A percentile compares a stretch with the other conserved stretches of the same genome.
These are phyloP conservation scores for Cladophialophora yegresii DNA, from an alignment of 2,329 filamentous ascomycete genomes.

Conservation along the genomic window DNA sequence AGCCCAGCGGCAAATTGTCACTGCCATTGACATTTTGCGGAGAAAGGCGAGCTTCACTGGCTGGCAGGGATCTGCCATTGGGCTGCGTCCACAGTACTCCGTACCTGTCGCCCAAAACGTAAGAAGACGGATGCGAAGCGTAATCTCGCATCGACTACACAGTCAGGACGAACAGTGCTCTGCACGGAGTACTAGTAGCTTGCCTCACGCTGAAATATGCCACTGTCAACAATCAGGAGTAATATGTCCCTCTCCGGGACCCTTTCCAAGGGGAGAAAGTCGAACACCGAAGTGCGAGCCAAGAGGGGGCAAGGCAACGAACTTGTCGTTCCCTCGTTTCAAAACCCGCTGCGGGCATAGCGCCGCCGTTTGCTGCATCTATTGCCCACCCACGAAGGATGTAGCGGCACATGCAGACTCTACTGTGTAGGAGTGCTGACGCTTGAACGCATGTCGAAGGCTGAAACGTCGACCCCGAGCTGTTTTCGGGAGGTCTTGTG, in stretches of 20 bases:
- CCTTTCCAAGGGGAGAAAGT: not conserved
- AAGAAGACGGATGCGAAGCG: no score
- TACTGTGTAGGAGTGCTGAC: not conserved
- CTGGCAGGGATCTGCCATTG: not conserved
- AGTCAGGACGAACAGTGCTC: no score
- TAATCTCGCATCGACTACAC: no score
- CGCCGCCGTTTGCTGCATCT: not conserved
- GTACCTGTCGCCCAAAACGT: no score
- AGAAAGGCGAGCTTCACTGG: not conserved
- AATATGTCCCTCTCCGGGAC: not conserved
- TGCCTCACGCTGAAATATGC: no score
- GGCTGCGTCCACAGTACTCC: no score
- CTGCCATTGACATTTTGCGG: not conserved
- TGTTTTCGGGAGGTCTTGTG: not conserved
- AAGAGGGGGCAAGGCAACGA: not conserved
- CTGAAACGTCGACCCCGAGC: not conserved
- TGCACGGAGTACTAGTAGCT: no score
- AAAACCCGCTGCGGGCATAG: no score
- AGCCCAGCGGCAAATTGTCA: not conserved
- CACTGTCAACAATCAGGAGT: no score
- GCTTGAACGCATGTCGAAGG: not conserved
- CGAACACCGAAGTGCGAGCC: slow-evolving; percentile 2
- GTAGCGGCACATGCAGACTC: not conserved
- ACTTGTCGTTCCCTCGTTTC: not conserved
- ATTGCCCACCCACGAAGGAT: not conserved